phyloP scores from a whole-genome alignment of 2,329 filamentous ascomycete genomes.

The Coniochaeta sp. region DNA sequence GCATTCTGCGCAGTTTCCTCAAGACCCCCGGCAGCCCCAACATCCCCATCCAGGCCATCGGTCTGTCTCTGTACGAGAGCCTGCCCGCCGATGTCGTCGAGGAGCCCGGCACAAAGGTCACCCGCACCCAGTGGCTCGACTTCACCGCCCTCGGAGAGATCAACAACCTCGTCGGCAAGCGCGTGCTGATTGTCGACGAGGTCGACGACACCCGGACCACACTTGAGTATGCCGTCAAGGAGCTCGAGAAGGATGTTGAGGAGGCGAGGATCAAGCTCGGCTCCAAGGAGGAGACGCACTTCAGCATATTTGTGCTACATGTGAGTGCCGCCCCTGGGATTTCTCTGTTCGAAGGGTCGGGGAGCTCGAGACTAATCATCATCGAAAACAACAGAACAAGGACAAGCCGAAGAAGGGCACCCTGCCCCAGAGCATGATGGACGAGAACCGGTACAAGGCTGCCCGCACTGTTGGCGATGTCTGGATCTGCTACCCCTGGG shows the following conservation, averaged over 20 bases:
- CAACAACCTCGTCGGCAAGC: constrained; percentile 84
- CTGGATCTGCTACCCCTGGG: constrained; percentile 99
- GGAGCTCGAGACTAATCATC: background rate
- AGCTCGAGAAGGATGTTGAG: constrained; percentile 92
- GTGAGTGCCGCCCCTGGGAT: constrained; percentile 40
- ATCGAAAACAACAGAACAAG: constrained; percentile 64
- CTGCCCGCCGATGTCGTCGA: constrained; percentile 62
- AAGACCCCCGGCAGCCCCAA: constrained; percentile 82
- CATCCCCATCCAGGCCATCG: constrained; percentile 98
- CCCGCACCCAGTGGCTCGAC: constrained; percentile 96
- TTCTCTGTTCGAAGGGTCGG: background rate
- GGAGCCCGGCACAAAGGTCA: constrained; percentile 84
- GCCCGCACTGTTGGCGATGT: constrained; percentile 85
- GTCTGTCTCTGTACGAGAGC: constrained; percentile 91
- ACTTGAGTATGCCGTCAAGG: constrained; percentile 85
- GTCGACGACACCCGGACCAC: constrained; percentile 94
- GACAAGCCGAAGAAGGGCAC: constrained; percentile 90
- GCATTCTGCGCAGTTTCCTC: constrained; percentile 95
- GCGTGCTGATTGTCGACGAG: constrained; percentile 88
- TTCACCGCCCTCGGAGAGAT: constrained; percentile 75
- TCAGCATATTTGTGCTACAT: constrained; percentile 93
- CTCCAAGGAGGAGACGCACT: constrained; percentile 65
- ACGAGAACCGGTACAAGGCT: constrained; percentile 68
- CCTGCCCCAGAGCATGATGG: constrained; percentile 72
- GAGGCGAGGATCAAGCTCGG: constrained; percentile 68